Evolutionary conservation across 768 basidiomycete species (phyloP), one percentile per base, ranked within the genome.

Genomic region (Inosperma sp.): DNA sequence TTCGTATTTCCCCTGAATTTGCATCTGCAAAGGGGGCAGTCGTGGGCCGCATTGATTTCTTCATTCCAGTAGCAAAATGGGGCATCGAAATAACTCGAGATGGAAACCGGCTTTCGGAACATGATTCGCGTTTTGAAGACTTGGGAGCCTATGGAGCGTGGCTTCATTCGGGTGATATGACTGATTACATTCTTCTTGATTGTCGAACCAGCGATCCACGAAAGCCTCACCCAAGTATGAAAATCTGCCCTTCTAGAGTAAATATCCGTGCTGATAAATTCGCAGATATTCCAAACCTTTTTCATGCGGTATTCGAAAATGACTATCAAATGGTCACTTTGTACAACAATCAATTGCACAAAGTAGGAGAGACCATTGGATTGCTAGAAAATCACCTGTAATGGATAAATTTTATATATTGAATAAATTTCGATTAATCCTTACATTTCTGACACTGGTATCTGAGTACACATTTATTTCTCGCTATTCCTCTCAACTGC

Each of bases 101-200:
- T 30, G 56, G 56, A 10, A 36, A 42, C 30, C 27, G 33, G 33
- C 48, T 58, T 39, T 22, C 6, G 7, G 43, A 56, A 52, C 51
- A 56, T 49, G 21, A 16, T 39, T 34, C 40, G 19, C 56, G 55
- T 39, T 56, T 58, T 45, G 33, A 41, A 30, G 16, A n/a, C 39
- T 25, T 25, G 23, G 55, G 55, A 8, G 42, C 19, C n/a, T 57
- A 57, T 51, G 48, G 45, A 19, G 17, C 27, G 17, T 52, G 46
- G 45, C 34, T 57, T 27, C 8, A 37, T 5, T 42, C 36, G 13
- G 47, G 45, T 22, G 40, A 54, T 35, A 54, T 57, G 41, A 16
- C 21, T 26, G 56, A 57, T 35, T 57, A 54, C 42, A 54, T 58
- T 25, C 25, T 57, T 54, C 53, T 57, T 31, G 49, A 57, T 31